These are phyloP conservation scores for Neurospora africana DNA, from an alignment of 495 filamentous ascomycete species.

Conservation along the genomic window DNA sequence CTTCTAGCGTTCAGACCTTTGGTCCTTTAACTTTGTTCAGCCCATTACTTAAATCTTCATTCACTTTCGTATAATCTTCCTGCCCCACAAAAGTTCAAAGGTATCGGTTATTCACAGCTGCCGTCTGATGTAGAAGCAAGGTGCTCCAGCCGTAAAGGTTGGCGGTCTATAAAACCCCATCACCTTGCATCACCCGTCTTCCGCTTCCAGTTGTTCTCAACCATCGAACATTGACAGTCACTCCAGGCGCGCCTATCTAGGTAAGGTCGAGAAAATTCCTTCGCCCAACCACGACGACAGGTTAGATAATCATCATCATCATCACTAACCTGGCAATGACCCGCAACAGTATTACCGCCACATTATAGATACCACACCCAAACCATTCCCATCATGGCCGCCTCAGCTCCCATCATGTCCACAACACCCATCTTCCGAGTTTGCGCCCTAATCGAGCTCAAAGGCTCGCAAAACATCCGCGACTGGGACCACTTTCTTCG, in stretches of 20 bases:
- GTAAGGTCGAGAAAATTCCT: background rate
- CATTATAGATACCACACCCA: background rate
- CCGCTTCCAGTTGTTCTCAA: background rate
- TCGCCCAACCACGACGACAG: background rate
- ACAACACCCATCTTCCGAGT: background rate
- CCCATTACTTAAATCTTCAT: background rate
- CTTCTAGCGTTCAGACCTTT: background rate
- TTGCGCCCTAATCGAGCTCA: background rate
- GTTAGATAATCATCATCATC: background rate
- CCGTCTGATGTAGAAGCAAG: background rate
- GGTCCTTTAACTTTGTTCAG: background rate
- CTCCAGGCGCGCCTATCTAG: background rate
- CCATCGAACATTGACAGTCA: background rate
- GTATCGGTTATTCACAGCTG: background rate
- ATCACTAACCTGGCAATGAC: background rate
- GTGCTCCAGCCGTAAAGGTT: background rate
- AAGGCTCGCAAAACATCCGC: background rate
- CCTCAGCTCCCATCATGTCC: background rate
- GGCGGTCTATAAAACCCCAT: background rate
- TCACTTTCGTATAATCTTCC: background rate
- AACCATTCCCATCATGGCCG: background rate
- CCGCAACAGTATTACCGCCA: background rate
- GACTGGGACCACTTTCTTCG: background rate
- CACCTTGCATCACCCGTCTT: background rate
- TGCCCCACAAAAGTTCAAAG: background rate